A percentile compares a stretch with the other conserved stretches of the same genome.
Conservation (phyloP, 2,329 filamentous ascomycete species). For the Xylariomycetidae sp. region DNA sequence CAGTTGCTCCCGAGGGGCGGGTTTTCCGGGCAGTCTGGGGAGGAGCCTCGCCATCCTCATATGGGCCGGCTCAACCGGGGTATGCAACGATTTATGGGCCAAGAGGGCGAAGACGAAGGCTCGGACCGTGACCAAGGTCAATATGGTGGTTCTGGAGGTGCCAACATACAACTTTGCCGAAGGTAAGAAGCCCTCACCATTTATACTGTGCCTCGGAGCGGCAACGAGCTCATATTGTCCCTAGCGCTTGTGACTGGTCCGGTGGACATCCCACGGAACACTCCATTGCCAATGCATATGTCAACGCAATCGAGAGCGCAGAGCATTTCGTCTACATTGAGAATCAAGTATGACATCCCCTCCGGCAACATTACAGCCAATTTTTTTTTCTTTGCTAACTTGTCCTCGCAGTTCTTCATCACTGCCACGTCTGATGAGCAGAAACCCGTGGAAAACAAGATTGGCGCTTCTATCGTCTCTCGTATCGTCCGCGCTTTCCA, state of each 20-base stretch:
- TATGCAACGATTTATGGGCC: slow-evolving; percentile 34
- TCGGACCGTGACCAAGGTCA: slow-evolving; percentile 11
- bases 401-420: slow-evolving; percentile 72
- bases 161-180: slow-evolving; percentile 45
- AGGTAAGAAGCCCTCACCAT: slow-evolving; percentile 35
- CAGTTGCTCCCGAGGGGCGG: slow-evolving; percentile 20
- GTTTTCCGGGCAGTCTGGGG: slow-evolving; percentile 10
- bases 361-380: too few relatives aligned
- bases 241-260: slow-evolving; percentile 48
- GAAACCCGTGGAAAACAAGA: slow-evolving; percentile 69
- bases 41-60: slow-evolving; percentile 13
- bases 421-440: slow-evolving; percentile 70
- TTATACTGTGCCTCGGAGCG: slow-evolving; percentile 1
- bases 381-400: slow-evolving; percentile 4
- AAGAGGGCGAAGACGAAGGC: slow-evolving; percentile 23
- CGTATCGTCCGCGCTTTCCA: slow-evolving; percentile 68
- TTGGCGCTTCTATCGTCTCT: slow-evolving; percentile 74
- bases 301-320: slow-evolving; percentile 63
- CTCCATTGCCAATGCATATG: slow-evolving; percentile 83
- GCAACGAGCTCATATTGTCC: slow-evolving; percentile 2
- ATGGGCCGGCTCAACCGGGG: slow-evolving; percentile 40
- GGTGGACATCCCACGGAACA: slow-evolving; percentile 54
- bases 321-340: slow-evolving; percentile 76
- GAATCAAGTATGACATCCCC: slow-evolving; percentile 48
- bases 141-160: slow-evolving; percentile 23